Evolutionary conservation across 148 eudicot species (phyloP), one percentile per base, ranked within the genome.

Genomic region (Suaeda aralocaspica): DNA sequence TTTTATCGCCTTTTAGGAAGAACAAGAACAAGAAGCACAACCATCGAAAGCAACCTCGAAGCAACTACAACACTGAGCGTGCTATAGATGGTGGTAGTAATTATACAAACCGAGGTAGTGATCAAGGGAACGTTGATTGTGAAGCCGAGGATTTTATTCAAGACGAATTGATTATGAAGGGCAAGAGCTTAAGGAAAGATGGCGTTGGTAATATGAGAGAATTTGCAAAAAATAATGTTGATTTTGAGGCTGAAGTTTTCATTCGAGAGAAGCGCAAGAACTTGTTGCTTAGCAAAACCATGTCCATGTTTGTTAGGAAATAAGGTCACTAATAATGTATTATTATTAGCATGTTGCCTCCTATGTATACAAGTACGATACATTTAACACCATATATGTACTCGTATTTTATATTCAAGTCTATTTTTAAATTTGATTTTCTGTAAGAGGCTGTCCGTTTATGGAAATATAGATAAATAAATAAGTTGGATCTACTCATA

Each of bases 1-100:
- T 70, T 41, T 59, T 70, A 14, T 70, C 73, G 34, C 73, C 73
- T 16, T 70, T 70, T 21, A 70, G 28, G 73, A 69, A 44, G 62
- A 69, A 69, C 50, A 69, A 69, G 63, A 69, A 55, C 28, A 70
- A 41, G 15, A 36, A 67, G 26, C 29, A 28, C 28, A 53, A 21
- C 24, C 58, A 11, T 0, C 58, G 28, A 24, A 22, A 28, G 34
- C 61, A 28, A 57, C 61, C 61, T 4, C 31, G 2, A 10, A 13
- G 33, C 14, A 28, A 34, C 57, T 19, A 45, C 34, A 66, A 66
- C 56, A 42, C 3, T 10, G 21, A 48, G 19, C 25, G 6, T 14
- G 5, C 25, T 24, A 0, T 22, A 0, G 9, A 46, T 6, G 14
- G 9, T 28, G 34, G 69, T 48, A 21, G 56, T 28, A 24, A 13